Evolutionary conservation across 371 early-diverging fungal genomes (phyloP).

Genomic region (Actinomortierella ambigua): DNA sequence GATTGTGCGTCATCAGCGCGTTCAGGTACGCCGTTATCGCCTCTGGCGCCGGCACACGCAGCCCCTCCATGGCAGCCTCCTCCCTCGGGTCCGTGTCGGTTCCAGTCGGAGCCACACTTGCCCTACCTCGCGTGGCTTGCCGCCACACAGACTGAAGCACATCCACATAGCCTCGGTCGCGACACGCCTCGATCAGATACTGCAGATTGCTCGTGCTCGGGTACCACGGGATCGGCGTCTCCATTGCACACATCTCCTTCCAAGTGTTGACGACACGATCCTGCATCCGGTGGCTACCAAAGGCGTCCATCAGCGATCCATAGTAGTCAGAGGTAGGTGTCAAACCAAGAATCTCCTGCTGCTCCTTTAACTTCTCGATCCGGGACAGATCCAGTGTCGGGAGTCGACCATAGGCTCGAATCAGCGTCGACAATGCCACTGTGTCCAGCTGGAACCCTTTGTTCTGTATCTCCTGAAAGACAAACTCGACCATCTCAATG

Average conservation of each 20-base stretch:
- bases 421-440: conserved; percentile 18
- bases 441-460: conserved; percentile 16
- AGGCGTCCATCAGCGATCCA: conserved; percentile 17
- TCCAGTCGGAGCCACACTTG: too few species aligned
- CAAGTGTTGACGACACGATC: conserved; percentile 36
- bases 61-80: neutral
- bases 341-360: conserved; percentile 20
- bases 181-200: conserved; percentile 36
- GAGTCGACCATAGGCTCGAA: conserved; percentile 15
- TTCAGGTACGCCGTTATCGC: conserved; percentile 37
- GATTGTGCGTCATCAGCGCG: conserved; percentile 41
- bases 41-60: conserved; percentile 11
- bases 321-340: conserved; percentile 25
- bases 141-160: conserved; percentile 30
- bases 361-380: conserved; percentile 20
- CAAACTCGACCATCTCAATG: conserved; percentile 41
- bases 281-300: conserved; percentile 25
- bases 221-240: conserved; percentile 14
- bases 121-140: conserved; percentile 4
- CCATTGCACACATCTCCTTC: conserved; percentile 12
- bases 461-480: conserved; percentile 23
- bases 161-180: conserved; percentile 41
- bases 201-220: conserved; percentile 24
- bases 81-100: too few species aligned
- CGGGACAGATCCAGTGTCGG: conserved; percentile 19